Evolutionary conservation across 1,139 yeast species (phyloP).

Genomic region (Suhomyces taliae): DNA sequence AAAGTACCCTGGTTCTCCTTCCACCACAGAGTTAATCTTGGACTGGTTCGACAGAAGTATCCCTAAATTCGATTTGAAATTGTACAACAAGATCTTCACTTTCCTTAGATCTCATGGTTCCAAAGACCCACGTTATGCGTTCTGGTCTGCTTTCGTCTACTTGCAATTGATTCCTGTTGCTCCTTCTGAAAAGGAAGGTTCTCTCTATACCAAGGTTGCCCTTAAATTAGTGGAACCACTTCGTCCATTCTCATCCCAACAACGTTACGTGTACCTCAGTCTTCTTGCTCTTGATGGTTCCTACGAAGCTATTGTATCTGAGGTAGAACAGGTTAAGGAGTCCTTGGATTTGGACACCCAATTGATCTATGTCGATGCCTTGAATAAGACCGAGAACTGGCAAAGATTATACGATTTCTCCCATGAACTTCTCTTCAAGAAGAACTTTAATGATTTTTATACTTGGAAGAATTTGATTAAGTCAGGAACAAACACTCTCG

Average conservation of each 20-base stretch:
- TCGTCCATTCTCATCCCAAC: slow-evolving; percentile 46
- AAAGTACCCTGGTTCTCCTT: slow-evolving; percentile 41
- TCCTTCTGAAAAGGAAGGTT: slow-evolving; percentile 33
- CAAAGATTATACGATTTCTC: slow-evolving; percentile 35
- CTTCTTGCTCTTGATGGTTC: slow-evolving; percentile 39
- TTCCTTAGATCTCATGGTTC: slow-evolving; percentile 7
- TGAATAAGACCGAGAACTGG: slow-evolving; percentile 45
- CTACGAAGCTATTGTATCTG: slow-evolving; percentile 27
- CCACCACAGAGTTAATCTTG: slow-evolving; percentile 30
- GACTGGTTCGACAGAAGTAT: slow-evolving; percentile 52
- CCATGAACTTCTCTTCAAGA: slow-evolving; percentile 35
- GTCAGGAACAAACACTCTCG: slow-evolving; percentile 23
- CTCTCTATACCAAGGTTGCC: slow-evolving; percentile 58
- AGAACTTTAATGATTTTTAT: slow-evolving; percentile 57
- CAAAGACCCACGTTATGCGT: slow-evolving; percentile 9
- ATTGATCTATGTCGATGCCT: slow-evolving; percentile 47
- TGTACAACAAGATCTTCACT: slow-evolving; percentile 13
- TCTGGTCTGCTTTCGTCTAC: slow-evolving; percentile 17
- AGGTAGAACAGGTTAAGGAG: slow-evolving; percentile 25
- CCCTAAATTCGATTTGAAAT: slow-evolving; percentile 29
- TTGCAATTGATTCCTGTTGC: slow-evolving; percentile 8
- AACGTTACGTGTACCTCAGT: slow-evolving; percentile 53
- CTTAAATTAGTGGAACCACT: slow-evolving; percentile 45
- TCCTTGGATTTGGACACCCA: slow-evolving; percentile 59
- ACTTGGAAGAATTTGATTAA: slow-evolving; percentile 56